These are phyloP conservation scores for Suillus weaverae DNA, from an alignment of 768 basidiomycete genomes.

Conservation along the genomic window DNA sequence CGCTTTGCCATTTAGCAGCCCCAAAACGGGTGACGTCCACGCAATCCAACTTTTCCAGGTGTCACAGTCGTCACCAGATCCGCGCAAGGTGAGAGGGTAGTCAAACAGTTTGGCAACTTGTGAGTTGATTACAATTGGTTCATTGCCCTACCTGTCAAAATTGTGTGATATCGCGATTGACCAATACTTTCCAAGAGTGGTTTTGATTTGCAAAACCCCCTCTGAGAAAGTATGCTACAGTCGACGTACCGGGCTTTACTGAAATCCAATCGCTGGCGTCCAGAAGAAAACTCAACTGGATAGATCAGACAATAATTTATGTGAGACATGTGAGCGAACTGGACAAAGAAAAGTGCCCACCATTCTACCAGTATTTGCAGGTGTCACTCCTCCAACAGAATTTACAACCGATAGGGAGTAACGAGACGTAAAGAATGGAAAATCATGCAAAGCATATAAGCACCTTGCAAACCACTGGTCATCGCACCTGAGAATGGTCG, in stretches of 20 bases:
- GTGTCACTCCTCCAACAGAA: background rate
- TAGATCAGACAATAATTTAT: background rate
- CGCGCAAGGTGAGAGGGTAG: conserved; percentile 23
- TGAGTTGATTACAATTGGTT: conserved; percentile 14
- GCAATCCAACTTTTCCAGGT: conserved; percentile 12
- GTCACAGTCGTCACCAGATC: conserved; percentile 33
- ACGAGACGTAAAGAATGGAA: background rate
- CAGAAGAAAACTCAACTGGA: background rate
- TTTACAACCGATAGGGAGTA: background rate
- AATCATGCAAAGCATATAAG: background rate
- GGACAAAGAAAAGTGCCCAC: background rate
- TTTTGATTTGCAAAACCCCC: conserved; percentile 7
- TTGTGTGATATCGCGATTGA: background rate
- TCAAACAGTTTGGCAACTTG: conserved; percentile 30
- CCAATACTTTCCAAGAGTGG: too few species aligned
- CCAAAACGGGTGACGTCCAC: background rate
- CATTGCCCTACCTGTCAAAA: too few species aligned
- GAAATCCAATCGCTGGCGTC: background rate
- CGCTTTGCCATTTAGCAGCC: too few species aligned
- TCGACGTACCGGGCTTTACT: conserved; percentile 12
- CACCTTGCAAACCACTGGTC: background rate
- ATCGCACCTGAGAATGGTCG: background rate
- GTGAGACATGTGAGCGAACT: background rate
- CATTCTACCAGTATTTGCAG: background rate
- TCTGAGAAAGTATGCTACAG: conserved; percentile 15